Percentiles rank a stretch among this genome's conserved stretches.
These are phyloP conservation scores for Sporothrix schenckii DNA, from an alignment of 2,329 filamentous ascomycete genomes.

Conservation along the genomic window DNA sequence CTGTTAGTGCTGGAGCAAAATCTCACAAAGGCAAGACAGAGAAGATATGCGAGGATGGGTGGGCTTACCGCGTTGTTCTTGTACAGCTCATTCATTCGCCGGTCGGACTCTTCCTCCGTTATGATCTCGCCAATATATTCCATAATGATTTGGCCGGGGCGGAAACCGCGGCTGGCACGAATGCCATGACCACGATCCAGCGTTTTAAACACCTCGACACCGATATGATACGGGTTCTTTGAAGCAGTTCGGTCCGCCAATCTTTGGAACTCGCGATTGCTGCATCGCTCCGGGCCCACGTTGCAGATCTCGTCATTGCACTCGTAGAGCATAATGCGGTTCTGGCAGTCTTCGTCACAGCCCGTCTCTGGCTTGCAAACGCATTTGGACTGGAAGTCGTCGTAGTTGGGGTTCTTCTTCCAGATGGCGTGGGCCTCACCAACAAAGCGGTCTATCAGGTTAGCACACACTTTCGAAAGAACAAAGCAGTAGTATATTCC, in stretches of 20 bases:
- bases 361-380: conserved; percentile 76
- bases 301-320: conserved; percentile 90
- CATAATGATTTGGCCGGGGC: conserved; percentile 92
- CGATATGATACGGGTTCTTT: conserved; percentile 81
- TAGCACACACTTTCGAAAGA: neutral
- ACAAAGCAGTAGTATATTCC: neutral
- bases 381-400: conserved; percentile 75
- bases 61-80: conserved; percentile 82
- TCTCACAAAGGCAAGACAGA: neutral
- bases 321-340: conserved; percentile 96
- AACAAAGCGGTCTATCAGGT: conserved; percentile 75
- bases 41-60: neutral
- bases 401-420: conserved; percentile 75
- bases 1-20: neutral
- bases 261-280: conserved; percentile 84
- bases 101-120: conserved; percentile 88
- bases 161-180: conserved; percentile 84
- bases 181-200: conserved; percentile 86
- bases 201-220: conserved; percentile 94
- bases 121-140: conserved; percentile 99
- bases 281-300: conserved; percentile 71
- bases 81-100: conserved; percentile 90
- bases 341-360: conserved; percentile 88
- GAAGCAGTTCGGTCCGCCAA: conserved; percentile 66
- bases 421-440: conserved; percentile 79